phyloP scores from a whole-genome alignment of 176 grass and related monocot genomes.

The Carex littledalei region DNA sequence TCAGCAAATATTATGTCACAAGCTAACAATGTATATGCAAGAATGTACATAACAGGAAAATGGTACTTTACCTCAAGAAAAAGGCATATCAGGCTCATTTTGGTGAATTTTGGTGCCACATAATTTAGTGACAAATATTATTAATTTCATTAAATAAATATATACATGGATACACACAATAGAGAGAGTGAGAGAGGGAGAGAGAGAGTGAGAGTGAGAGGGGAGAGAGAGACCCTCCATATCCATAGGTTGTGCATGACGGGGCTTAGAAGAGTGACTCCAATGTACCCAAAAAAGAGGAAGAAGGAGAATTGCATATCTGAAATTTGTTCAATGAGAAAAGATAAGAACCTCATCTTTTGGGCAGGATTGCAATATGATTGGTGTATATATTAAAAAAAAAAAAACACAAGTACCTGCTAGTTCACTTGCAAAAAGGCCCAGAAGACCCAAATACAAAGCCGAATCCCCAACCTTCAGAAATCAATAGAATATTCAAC shows the following conservation, averaged over 20 bases:
- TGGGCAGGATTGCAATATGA: slow-evolving; percentile 4
- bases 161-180: background rate
- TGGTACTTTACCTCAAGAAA: background rate
- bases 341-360: slow-evolving; percentile 14
- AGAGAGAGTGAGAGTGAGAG: slow-evolving; percentile 33
- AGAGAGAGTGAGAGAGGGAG: slow-evolving; percentile 30
- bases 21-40: background rate
- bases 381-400: background rate
- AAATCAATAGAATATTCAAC: slow-evolving; percentile 19
- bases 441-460: slow-evolving; percentile 89
- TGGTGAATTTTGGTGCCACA: background rate
- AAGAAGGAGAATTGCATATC: slow-evolving; percentile 98
- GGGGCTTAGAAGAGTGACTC: slow-evolving; percentile 82
- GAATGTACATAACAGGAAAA: background rate
- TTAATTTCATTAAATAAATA: background rate
- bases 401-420: slow-evolving; percentile 43
- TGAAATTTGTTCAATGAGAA: slow-evolving; percentile 35
- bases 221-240: slow-evolving; percentile 72
- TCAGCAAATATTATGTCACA: background rate
- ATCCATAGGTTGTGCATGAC: slow-evolving; percentile 99
- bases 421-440: slow-evolving; percentile 85
- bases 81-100: background rate
- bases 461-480: slow-evolving; percentile 83
- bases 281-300: slow-evolving; percentile 83
- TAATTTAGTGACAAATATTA: background rate